Percentiles rank a stretch among this genome's conserved stretches.
Conservation (phyloP, 78 protist species). For the Speleostelium caveatum region DNA sequence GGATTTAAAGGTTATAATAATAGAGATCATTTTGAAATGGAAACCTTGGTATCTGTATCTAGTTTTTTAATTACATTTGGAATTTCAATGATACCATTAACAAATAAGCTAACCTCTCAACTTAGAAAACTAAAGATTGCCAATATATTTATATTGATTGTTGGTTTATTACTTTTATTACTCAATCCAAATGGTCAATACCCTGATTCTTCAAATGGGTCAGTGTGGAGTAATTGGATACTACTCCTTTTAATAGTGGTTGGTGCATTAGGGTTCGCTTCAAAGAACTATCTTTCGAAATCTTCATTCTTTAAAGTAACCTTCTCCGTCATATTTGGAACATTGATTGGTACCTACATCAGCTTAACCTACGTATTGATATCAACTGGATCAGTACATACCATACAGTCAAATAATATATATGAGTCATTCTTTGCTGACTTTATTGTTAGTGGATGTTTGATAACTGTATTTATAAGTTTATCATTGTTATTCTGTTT, state of each 20-base stretch:
- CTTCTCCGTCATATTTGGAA: conserved; percentile 23
- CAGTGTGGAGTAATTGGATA: conserved; percentile 43
- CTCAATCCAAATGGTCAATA: conserved; percentile 3
- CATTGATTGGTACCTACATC: conserved; percentile 17
- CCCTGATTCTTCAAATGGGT: background rate
- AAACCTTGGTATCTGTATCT: background rate
- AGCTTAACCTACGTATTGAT: conserved; percentile 19
- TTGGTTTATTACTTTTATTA: background rate
- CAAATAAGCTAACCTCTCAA: conserved; percentile 8
- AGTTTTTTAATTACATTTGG: conserved; percentile 25
- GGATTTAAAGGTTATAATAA: too few relatives aligned
- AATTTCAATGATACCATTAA: background rate
- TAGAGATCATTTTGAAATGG: too few relatives aligned
- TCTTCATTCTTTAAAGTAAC: conserved; percentile 4
- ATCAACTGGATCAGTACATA: background rate
- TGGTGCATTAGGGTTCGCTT: background rate
- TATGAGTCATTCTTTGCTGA: too few relatives aligned
- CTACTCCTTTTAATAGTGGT: background rate
- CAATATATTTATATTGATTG: conserved; percentile 1
- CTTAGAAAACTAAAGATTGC: conserved; percentile 1
- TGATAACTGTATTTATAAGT: background rate
- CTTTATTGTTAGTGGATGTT: background rate
- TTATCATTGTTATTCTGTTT: conserved; percentile 1
- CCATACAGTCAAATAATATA: too few relatives aligned
- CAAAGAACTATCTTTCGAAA: conserved; percentile 10